Conservation (phyloP, 2,329 filamentous ascomycete genomes). For the Zelopaecilomyces penicillatus region DNA sequence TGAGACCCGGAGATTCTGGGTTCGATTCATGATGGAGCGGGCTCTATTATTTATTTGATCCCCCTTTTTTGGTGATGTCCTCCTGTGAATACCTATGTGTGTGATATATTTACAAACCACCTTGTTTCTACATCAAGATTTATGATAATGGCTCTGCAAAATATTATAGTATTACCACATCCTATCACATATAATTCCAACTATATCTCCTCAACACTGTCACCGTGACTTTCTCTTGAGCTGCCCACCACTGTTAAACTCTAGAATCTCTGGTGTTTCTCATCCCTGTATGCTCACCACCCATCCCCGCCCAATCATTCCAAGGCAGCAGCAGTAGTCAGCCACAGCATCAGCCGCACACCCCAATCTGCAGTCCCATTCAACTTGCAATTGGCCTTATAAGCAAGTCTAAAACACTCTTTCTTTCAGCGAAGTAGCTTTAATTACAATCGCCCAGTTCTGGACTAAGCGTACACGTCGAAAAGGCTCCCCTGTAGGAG, state of each 20-base stretch:
- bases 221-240: too few relatives aligned
- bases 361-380: too few relatives aligned
- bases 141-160: background rate
- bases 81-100: background rate
- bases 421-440: slow-evolving; percentile 5
- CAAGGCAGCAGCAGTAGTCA: too few relatives aligned
- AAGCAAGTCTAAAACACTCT: slow-evolving; percentile 1
- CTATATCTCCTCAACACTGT: too few relatives aligned
- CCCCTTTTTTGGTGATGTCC: background rate
- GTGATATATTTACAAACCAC: background rate
- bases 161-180: too few relatives aligned
- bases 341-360: too few relatives aligned
- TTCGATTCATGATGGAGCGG: too few relatives aligned
- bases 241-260: too few relatives aligned
- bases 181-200: too few relatives aligned
- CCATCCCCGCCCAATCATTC: too few relatives aligned
- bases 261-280: too few relatives aligned
- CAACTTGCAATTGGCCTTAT: background rate
- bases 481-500: background rate
- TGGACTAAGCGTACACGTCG: background rate
- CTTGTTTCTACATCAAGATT: background rate
- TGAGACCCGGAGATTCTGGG: background rate
- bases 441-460: background rate
- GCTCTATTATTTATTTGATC: background rate
- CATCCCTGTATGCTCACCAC: too few relatives aligned